Conservation (phyloP, 176 grass and related monocot genomes). For the Oryza coarctata region DNA sequence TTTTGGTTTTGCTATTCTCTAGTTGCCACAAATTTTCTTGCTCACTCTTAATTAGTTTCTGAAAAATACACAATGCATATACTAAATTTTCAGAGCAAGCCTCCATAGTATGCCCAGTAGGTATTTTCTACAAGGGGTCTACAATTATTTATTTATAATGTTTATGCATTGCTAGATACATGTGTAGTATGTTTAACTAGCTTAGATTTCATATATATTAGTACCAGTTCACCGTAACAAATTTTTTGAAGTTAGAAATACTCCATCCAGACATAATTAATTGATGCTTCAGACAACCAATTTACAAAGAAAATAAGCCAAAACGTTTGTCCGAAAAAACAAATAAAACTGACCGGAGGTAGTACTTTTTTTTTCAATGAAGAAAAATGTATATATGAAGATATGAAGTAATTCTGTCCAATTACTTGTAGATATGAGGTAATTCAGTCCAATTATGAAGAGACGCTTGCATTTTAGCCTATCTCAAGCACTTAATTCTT, state of each 20-base stretch:
- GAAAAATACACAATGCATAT: not conserved
- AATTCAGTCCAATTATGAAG: not conserved
- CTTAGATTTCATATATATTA: not conserved
- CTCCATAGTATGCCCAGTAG: not conserved
- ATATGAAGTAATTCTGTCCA: not conserved
- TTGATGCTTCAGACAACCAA: too few relatives aligned
- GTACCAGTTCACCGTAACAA: not conserved
- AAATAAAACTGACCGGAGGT: too few relatives aligned
- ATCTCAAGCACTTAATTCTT: not conserved
- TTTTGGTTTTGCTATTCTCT: not conserved
- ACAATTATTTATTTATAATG: not conserved
- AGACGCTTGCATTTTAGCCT: not conserved
- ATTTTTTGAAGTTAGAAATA: not conserved
- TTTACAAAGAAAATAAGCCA: too few relatives aligned
- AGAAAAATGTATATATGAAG: not conserved
- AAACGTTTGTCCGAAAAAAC: too few relatives aligned
- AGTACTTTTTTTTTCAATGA: not conserved
- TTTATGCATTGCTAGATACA: not conserved
- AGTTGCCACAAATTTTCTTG: not conserved
- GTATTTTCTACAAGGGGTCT: not conserved
- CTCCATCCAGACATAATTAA: too few relatives aligned
- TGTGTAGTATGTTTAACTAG: not conserved
- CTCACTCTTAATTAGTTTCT: not conserved
- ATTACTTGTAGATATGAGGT: not conserved
- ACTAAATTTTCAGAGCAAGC: not conserved